Percentiles rank a stretch among this genome's conserved stretches.
Evolutionary conservation across 805 yeast genomes (phyloP).

Genomic region (Peterozyma xylosa): DNA sequence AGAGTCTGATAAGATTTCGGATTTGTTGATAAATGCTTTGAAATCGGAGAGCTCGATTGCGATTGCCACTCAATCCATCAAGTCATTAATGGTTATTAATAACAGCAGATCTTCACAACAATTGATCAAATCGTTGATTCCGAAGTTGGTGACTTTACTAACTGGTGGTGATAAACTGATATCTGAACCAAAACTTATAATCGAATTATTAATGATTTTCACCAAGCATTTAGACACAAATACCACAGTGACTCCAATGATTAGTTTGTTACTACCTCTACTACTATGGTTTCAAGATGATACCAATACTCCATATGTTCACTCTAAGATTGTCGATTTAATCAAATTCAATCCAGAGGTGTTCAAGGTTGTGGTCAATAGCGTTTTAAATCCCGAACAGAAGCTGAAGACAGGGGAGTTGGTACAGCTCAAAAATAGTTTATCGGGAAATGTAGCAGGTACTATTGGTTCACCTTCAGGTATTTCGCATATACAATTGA

Average conservation of each 20-base stretch:
- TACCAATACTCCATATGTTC: slow-evolving; percentile 28
- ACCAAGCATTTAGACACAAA: slow-evolving; percentile 27
- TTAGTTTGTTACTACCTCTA: slow-evolving; percentile 22
- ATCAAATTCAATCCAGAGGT: slow-evolving; percentile 33
- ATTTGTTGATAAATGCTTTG: slow-evolving; percentile 27
- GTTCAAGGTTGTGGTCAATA: slow-evolving; percentile 41
- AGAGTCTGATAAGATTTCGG: slow-evolving; percentile 29
- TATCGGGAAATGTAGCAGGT: too few relatives aligned
- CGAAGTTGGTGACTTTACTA: slow-evolving; percentile 30
- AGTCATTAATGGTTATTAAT: slow-evolving; percentile 38
- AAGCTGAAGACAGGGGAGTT: slow-evolving; percentile 32
- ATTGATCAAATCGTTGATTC: slow-evolving; percentile 37
- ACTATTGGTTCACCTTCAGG: too few relatives aligned
- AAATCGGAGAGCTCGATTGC: slow-evolving; percentile 23
- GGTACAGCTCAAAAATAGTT: slow-evolving; percentile 24
- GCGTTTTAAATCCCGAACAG: slow-evolving; percentile 30
- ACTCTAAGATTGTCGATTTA: slow-evolving; percentile 38
- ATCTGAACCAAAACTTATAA: slow-evolving; percentile 28
- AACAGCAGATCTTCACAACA: slow-evolving; percentile 23
- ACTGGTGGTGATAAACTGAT: slow-evolving; percentile 9
- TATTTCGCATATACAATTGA: too few relatives aligned
- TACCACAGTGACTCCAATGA: slow-evolving; percentile 19
- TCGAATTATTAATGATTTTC: slow-evolving; percentile 44
- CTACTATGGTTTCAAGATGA: slow-evolving; percentile 22
- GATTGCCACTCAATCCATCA: slow-evolving; percentile 54